Conservation (phyloP, 2,329 filamentous ascomycete genomes). For the Torrubiella hemipterigena region DNA sequence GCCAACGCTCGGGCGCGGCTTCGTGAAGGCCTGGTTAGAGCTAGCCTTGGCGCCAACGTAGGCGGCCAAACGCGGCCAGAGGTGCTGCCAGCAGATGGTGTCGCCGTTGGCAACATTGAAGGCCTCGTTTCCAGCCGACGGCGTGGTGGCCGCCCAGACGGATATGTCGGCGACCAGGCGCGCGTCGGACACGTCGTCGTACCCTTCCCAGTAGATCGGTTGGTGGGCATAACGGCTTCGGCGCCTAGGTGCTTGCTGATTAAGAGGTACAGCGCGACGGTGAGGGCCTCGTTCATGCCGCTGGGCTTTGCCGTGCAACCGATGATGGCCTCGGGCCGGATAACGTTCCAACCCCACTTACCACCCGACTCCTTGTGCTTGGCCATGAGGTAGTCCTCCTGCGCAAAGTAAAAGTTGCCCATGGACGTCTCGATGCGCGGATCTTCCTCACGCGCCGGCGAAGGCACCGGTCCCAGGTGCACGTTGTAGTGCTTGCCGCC, state of each 20-base stretch:
- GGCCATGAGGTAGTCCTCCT: constrained; percentile 4
- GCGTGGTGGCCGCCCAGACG: background rate
- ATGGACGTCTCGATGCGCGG: constrained; percentile 1
- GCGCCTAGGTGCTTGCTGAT: background rate
- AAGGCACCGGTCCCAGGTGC: constrained; percentile 3
- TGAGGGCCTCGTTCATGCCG: constrained; percentile 1
- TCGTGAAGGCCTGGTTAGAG: constrained; percentile 1
- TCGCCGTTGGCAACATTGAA: constrained; percentile 6
- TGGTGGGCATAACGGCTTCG: constrained; percentile 1
- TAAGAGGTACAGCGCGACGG: constrained; percentile 1
- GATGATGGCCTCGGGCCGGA: constrained; percentile 1
- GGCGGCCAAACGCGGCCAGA: constrained; percentile 3
- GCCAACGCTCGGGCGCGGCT: background rate
- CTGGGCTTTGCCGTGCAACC: background rate
- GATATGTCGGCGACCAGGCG: constrained; percentile 1
- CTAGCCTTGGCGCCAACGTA: constrained; percentile 2
- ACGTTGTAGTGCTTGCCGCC: constrained; percentile 7
- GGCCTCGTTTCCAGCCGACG: constrained; percentile 22
- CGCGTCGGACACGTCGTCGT: constrained; percentile 1
- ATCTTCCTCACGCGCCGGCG: constrained; percentile 3
- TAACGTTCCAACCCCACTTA: constrained; percentile 1
- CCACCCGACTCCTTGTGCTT: background rate
- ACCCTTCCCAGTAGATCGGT: constrained; percentile 2
- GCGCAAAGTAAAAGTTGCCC: constrained; percentile 5
- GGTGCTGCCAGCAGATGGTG: constrained; percentile 4